Conservation (phyloP, 1,284 basidiomycete genomes). For the Meira miltonrushii region DNA sequence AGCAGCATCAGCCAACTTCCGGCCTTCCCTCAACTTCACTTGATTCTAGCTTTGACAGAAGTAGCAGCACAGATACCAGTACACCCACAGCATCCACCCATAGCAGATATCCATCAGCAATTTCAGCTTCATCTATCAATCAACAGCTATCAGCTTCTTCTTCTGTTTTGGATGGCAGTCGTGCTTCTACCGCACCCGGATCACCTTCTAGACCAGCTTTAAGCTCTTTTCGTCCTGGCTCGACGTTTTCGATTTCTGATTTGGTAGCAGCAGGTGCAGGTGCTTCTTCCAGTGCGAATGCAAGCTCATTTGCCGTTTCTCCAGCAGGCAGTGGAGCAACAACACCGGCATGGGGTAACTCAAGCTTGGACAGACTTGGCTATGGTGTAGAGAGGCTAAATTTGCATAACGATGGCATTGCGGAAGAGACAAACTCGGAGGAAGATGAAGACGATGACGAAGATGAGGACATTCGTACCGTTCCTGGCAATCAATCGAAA, state of each 20-base stretch:
- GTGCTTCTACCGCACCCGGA: slow-evolving; percentile 18
- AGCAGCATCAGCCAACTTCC: neutral
- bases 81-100: slow-evolving; percentile 18
- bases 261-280: slow-evolving; percentile 39
- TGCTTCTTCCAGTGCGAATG: slow-evolving; percentile 10
- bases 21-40: too few relatives aligned
- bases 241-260: slow-evolving; percentile 45
- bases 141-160: slow-evolving; percentile 1
- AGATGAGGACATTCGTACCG: slow-evolving; percentile 4
- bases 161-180: slow-evolving; percentile 2
- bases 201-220: slow-evolving; percentile 12
- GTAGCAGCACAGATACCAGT: slow-evolving; percentile 24
- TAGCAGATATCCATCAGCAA: slow-evolving; percentile 9
- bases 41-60: neutral
- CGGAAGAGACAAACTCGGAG: slow-evolving; percentile 7
- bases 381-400: slow-evolving; percentile 1
- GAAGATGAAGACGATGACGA: slow-evolving; percentile 21
- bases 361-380: slow-evolving; percentile 7
- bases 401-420: slow-evolving; percentile 4
- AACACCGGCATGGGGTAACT: slow-evolving; percentile 8
- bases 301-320: neutral
- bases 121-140: neutral
- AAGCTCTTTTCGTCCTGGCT: slow-evolving; percentile 1
- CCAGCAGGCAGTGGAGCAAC: slow-evolving; percentile 8
- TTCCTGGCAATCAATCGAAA: neutral